Conservation (phyloP, 805 yeast species). For the Saturnispora dispora region DNA sequence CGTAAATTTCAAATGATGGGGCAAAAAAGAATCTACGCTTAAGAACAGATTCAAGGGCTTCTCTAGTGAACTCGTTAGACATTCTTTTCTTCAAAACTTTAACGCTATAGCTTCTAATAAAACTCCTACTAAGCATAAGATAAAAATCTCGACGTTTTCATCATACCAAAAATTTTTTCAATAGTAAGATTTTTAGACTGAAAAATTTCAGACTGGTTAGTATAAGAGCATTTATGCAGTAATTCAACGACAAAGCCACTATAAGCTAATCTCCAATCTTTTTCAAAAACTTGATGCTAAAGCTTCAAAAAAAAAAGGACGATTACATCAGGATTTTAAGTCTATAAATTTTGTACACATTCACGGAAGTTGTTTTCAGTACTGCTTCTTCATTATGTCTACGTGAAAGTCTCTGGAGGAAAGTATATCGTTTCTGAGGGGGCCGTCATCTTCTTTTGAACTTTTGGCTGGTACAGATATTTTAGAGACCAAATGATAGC, state of each 20-base stretch:
- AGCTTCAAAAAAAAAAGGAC: neutral
- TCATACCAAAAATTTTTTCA: neutral
- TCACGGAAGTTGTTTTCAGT: neutral
- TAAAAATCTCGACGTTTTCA: slow-evolving; percentile 1
- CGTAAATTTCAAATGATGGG: slow-evolving; percentile 94
- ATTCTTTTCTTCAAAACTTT: slow-evolving; percentile 1
- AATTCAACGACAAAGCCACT: too few relatives aligned
- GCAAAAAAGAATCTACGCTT: slow-evolving; percentile 96
- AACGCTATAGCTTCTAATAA: slow-evolving; percentile 2
- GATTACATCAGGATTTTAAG: neutral
- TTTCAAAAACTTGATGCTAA: neutral
- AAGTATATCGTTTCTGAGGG: slow-evolving; percentile 31
- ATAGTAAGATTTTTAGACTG: neutral
- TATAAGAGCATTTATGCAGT: too few relatives aligned
- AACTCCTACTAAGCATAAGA: neutral
- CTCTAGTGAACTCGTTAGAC: slow-evolving; percentile 57
- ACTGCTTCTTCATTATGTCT: slow-evolving; percentile 27
- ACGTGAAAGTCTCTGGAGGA: slow-evolving; percentile 35
- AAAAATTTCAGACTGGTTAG: neutral
- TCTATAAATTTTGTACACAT: neutral
- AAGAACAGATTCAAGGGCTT: slow-evolving; percentile 77
- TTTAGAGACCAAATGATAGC: slow-evolving; percentile 26
- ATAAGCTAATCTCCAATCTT: too few relatives aligned
- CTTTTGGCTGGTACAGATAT: slow-evolving; percentile 20
- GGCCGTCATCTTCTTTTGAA: slow-evolving; percentile 10